Evolutionary conservation across 345 rosid genomes (phyloP), one percentile per base, ranked within the genome.

Genomic region (Bretschneidera sinensis): DNA sequence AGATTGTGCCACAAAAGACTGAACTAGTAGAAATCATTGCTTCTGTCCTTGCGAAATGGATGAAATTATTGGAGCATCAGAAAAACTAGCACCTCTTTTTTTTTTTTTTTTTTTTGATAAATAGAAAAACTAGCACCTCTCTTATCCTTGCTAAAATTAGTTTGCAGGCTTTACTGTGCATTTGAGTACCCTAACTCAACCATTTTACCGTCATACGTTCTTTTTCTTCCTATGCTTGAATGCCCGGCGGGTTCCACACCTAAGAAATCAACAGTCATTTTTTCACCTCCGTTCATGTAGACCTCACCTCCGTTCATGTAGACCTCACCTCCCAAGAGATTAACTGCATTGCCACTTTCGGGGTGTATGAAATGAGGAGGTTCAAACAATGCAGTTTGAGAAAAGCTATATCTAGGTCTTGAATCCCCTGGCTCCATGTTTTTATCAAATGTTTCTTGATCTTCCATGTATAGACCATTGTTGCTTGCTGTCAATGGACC

Each of bases 241-340:
- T 64, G 63, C 5, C 64, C 74, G 9, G 61, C 55, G 11, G 75
- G 77, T 59, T 84, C 81, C 57, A 77, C 74, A 24, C 81, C 86
- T 11, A 84, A 63, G 72, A 81, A 79, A 62, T 81, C 86, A 28
- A 81, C 64, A 0, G 85, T 79, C 74, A 65, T 60, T 63, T 74
- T 81, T 43, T 68, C 67, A 5, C 59, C 67, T 35, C 71, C 77
- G 55, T 55, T 71, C 52, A 48, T 19, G 59, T 49, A 69, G 53
- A 34, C 57, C 57, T 70, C 11, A 31, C 35, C 16, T 9, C 45
- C 45, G 55, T 55, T 71, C 52, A 48, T 19, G 59, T 49, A 69
- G 53, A 34, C 57, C 57, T 70, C 11, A 5, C 15, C 64, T 59
- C 54, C 67, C 15, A 69, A 49, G 9, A 43, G 25, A 24, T 49